A percentile compares a stretch with the other conserved stretches of the same genome.
phyloP scores from a whole-genome alignment of 2,329 filamentous ascomycete genomes.

The Ceratocystis ficicola region DNA sequence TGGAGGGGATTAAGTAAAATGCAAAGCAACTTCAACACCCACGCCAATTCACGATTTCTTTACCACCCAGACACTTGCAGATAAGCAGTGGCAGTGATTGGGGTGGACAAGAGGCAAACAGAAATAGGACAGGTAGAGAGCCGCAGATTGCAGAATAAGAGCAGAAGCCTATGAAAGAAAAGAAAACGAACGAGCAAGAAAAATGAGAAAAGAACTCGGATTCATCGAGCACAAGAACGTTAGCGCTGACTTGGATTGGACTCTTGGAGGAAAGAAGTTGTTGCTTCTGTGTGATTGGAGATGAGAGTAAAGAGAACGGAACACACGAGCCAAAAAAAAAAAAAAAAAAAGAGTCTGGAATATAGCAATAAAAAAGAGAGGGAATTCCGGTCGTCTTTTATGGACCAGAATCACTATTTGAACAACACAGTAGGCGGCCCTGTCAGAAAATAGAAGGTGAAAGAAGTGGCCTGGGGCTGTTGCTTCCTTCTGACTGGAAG shows the following conservation, averaged over 20 bases:
- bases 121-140: background rate
- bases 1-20: background rate
- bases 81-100: background rate
- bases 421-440: conserved; percentile 1
- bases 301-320: background rate
- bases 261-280: background rate
- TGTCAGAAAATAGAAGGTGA: conserved; percentile 11
- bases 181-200: background rate
- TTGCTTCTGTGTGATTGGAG: conserved; percentile 2
- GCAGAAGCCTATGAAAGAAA: background rate
- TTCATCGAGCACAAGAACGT: background rate
- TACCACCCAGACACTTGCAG: background rate
- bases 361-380: conserved; percentile 8
- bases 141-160: background rate
- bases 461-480: background rate
- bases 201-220: conserved; percentile 3
- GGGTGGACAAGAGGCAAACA: background rate
- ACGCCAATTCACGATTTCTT: background rate
- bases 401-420: conserved; percentile 5
- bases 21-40: background rate
- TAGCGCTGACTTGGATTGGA: background rate
- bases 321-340: conserved; percentile 7
- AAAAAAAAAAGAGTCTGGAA: background rate
- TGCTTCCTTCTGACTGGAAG: background rate
- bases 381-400: conserved; percentile 11